A percentile compares a stretch with the other conserved stretches of the same genome.
These are phyloP conservation scores for Boletus fagicola DNA, from an alignment of 768 basidiomycete genomes.

Conservation along the genomic window DNA sequence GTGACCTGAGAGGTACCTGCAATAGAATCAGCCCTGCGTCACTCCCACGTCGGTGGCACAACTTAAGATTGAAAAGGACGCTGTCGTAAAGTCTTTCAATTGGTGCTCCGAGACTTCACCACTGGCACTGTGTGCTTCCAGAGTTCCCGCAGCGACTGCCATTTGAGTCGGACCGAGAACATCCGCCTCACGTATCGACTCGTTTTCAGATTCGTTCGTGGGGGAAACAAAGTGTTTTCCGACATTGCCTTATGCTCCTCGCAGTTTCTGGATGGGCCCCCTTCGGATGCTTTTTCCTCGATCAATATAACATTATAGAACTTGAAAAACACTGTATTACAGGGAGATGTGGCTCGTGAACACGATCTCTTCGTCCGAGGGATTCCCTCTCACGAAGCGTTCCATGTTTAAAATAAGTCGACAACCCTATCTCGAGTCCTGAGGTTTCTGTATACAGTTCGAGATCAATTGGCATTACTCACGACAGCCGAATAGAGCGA, in stretches of 20 bases:
- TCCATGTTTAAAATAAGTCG: conserved; percentile 28
- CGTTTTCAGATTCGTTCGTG: background rate
- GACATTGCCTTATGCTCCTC: background rate
- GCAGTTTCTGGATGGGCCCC: background rate
- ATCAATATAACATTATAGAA: background rate
- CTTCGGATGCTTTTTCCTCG: background rate
- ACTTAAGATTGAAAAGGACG: background rate
- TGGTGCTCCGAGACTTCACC: background rate
- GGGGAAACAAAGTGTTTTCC: no score
- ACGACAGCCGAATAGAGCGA: conserved; percentile 17
- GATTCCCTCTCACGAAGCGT: conserved; percentile 7
- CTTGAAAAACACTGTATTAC: background rate
- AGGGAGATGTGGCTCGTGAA: conserved; percentile 12
- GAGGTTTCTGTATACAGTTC: no score
- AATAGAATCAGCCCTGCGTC: background rate
- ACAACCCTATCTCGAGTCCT: conserved; percentile 14
- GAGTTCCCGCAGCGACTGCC: no score
- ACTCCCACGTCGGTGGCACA: background rate
- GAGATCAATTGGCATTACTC: conserved; percentile 1
- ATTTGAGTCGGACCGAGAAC: background rate
- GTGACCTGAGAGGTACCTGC: background rate
- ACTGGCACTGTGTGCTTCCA: background rate
- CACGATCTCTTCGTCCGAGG: conserved; percentile 4
- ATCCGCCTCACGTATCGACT: background rate
- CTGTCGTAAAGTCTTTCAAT: background rate